phyloP scores from a whole-genome alignment of 2,329 filamentous ascomycete genomes.

The Scytalidium sp. region DNA sequence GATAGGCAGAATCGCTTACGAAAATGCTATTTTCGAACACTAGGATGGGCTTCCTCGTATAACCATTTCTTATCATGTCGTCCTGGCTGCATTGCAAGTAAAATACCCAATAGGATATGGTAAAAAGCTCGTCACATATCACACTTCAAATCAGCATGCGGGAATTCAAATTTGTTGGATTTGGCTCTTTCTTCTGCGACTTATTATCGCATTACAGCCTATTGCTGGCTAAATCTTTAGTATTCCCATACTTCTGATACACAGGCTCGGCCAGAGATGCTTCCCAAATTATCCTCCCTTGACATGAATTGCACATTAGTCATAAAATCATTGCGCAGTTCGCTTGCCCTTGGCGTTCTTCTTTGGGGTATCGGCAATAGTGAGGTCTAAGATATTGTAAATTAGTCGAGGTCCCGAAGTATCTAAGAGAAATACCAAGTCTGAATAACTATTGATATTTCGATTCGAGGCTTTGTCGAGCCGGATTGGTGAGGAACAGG shows the following conservation, averaged over 20 bases:
- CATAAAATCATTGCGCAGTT: slow-evolving; percentile 20
- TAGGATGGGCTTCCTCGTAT: too few species aligned
- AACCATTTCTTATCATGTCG: too few species aligned
- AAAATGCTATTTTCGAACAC: neutral
- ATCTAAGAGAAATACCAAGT: too few species aligned
- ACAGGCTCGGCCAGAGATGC: neutral
- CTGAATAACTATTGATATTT: too few species aligned
- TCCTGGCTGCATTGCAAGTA: too few species aligned
- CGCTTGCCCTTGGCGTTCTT: slow-evolving; percentile 49
- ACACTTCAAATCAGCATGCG: neutral
- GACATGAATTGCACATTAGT: neutral
- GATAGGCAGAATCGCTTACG: neutral
- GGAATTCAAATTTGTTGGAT: slow-evolving; percentile 1
- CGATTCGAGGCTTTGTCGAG: neutral
- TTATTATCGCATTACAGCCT: slow-evolving; percentile 19
- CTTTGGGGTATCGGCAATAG: slow-evolving; percentile 58
- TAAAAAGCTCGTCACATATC: neutral
- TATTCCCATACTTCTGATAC: neutral
- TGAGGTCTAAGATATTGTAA: slow-evolving; percentile 42
- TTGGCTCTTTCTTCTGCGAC: slow-evolving; percentile 16
- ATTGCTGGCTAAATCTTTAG: neutral
- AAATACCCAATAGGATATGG: too few species aligned
- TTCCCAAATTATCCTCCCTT: neutral
- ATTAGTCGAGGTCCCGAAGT: slow-evolving; percentile 4
- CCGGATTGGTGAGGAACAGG: slow-evolving; percentile 7